phyloP scores from a whole-genome alignment of 306 rosid species.

The Rosa multiflora region DNA sequence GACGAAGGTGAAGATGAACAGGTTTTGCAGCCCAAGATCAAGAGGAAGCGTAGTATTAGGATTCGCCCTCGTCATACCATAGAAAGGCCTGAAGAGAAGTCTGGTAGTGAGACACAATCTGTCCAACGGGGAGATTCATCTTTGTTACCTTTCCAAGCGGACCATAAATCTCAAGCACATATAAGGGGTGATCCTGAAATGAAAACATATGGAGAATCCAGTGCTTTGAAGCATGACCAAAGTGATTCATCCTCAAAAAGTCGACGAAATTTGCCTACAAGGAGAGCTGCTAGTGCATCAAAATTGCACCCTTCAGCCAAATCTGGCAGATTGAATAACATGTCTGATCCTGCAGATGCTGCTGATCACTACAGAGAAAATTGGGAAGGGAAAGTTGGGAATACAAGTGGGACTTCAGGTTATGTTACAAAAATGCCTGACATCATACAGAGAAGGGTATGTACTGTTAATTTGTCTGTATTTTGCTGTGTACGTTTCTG shows the following conservation, averaged over 20 bases:
- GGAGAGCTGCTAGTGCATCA: conserved; percentile 57
- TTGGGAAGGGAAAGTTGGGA: conserved; percentile 63
- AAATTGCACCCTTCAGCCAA: conserved; percentile 70
- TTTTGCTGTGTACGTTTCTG: conserved; percentile 9
- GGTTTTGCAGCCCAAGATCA: conserved; percentile 90
- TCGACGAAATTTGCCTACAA: conserved; percentile 63
- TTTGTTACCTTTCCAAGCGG: conserved; percentile 50
- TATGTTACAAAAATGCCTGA: conserved; percentile 68
- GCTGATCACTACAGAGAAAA: conserved; percentile 61
- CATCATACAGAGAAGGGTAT: conserved; percentile 80
- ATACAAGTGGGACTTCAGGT: conserved; percentile 53
- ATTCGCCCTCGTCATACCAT: conserved; percentile 73
- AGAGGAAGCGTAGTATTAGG: conserved; percentile 87
- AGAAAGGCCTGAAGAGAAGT: conserved; percentile 77
- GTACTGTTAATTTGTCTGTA: conserved; percentile 17
- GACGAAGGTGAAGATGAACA: conserved; percentile 95
- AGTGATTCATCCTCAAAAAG: conserved; percentile 57
- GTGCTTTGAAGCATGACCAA: conserved; percentile 58
- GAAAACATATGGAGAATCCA: conserved; percentile 58
- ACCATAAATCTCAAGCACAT: conserved; percentile 53
- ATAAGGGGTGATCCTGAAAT: conserved; percentile 48
- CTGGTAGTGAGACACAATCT: conserved; percentile 57
- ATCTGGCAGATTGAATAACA: conserved; percentile 62
- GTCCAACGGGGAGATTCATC: conserved; percentile 70
- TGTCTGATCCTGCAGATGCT: conserved; percentile 54